Base-by-base conservation (phyloP, 139 green algal species). In the Coccomyxa sp. region DNA sequence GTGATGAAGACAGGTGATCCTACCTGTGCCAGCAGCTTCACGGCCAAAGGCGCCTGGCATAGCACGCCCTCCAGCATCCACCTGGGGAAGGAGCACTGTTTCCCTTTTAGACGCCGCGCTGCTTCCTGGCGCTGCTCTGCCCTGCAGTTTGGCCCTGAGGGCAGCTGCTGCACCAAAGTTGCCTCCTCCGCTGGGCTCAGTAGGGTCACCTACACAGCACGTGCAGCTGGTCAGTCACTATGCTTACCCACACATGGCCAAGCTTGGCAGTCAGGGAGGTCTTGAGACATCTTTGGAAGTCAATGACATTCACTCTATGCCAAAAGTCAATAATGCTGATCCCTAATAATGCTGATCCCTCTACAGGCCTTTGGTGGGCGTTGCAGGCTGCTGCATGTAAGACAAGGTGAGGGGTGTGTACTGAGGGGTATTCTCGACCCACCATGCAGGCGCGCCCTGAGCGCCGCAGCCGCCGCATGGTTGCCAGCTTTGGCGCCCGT, bases 41-140 rank as follows among this genome's bases (percentile, higher is more conserved):
- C 92, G 84, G 0, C 94, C 95, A 88, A 98, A 97, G 0, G 91
- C 92, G 22, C 94, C 95, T 5, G 87, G 87, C 78, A 86, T 82
- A 0, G 93, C 90, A 14, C 90, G 79, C 6, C 95, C 95, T 7
- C 81, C 8, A 0, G 84, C 86, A 68, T 97, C 91, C 44, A 98
- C 81, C 68, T 94, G 50, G 1, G 95, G 89, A 75, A 96, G 80
- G 35, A 89, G 80, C 12, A 93, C 86, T 73, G 78, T 68, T 41
- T 55, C n/a, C 38, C 39, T 29, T 31, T 70, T 75, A 6, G 39
- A 50, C 6, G 24, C 40, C 33, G 78, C 50, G 68, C 33, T 24
- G 33, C 14, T 22, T 37, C 55, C 22, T 35, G n/a, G 29, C n/a
- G 14, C 39, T 24, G 18, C 8, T n/a, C 9, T 70, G 24, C 58